Evolutionary conservation across 768 basidiomycete genomes (phyloP).

Genomic region (Mycena chlorophos): DNA sequence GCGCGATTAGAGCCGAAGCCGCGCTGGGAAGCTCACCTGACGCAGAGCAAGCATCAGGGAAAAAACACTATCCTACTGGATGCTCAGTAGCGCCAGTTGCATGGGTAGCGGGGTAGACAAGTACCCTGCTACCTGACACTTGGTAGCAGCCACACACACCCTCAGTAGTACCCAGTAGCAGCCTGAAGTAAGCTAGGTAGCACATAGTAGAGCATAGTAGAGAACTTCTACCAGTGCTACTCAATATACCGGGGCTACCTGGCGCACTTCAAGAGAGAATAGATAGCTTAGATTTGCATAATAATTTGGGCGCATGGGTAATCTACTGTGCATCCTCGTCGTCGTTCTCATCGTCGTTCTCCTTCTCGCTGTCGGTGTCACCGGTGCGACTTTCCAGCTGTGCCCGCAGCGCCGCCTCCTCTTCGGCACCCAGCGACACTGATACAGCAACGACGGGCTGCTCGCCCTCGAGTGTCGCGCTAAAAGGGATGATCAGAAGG

Average conservation of each 20-base stretch:
- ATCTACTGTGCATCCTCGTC: neutral
- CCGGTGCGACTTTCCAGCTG: slow-evolving; percentile 1
- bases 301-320: neutral
- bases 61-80: neutral
- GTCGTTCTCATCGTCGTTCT: neutral
- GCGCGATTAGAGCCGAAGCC: too few species aligned
- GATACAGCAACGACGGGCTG: neutral
- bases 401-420: neutral
- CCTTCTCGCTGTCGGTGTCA: slow-evolving; percentile 5
- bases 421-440: neutral
- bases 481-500: neutral
- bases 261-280: neutral
- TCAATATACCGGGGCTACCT: too few species aligned
- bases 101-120: neutral
- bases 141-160: neutral
- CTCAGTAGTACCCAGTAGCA: neutral
- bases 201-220: neutral
- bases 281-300: neutral
- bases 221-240: neutral
- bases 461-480: neutral
- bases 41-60: neutral
- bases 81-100: neutral
- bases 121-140: neutral
- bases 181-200: neutral
- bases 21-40: too few species aligned